Evolutionary conservation across 1,284 basidiomycete species (phyloP).

Genomic region (Trametes hirsuta): DNA sequence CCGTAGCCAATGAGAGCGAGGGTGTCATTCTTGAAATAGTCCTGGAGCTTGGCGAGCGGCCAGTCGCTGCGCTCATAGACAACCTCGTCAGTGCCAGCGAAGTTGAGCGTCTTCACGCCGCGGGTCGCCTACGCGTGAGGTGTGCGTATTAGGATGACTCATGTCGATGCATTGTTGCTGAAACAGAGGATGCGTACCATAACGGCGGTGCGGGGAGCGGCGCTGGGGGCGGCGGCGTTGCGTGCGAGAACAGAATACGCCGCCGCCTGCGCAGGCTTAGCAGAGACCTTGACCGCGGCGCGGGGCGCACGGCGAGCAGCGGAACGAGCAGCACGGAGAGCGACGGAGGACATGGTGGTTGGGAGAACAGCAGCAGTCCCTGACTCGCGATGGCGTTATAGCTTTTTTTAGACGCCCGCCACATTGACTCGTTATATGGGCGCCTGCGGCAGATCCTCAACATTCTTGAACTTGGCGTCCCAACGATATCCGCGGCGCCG

Average conservation of each 20-base stretch:
- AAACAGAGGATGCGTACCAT: constrained; percentile 43
- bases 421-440: constrained; percentile 18
- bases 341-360: constrained; percentile 60
- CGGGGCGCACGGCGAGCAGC: constrained; percentile 62
- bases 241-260: constrained; percentile 77
- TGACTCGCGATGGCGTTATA: constrained; percentile 20
- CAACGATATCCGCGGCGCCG: no score
- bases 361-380: constrained; percentile 22
- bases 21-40: constrained; percentile 99
- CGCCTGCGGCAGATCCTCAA: constrained; percentile 11
- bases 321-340: constrained; percentile 64
- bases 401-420: constrained; percentile 19
- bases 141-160: background rate
- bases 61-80: constrained; percentile 99
- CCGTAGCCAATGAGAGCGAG: constrained; percentile 99
- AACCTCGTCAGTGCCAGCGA: constrained; percentile 93
- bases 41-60: constrained; percentile 97
- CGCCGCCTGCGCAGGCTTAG: constrained; percentile 53
- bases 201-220: constrained; percentile 39
- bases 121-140: constrained; percentile 42
- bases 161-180: background rate
- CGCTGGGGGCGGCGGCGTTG: constrained; percentile 40
- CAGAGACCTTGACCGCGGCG: constrained; percentile 46
- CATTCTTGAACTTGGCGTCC: background rate
- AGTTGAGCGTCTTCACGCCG: constrained; percentile 97